Evolutionary conservation across 2,329 filamentous ascomycete genomes (phyloP).

Genomic region (Phialophora tarda): DNA sequence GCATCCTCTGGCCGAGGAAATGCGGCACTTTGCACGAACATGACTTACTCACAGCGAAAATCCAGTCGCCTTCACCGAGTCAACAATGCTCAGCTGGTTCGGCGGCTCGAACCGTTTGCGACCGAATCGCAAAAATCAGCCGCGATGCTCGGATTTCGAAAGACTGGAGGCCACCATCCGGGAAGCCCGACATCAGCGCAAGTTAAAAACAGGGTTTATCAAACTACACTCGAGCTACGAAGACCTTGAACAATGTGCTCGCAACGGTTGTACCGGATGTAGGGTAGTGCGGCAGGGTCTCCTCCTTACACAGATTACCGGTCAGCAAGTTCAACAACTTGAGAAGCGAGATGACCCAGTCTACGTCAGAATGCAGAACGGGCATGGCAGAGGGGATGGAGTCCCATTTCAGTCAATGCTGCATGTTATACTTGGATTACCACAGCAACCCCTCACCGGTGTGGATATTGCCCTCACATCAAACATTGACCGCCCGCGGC

Average conservation of each 20-base stretch:
- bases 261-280: conserved; percentile 3
- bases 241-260: conserved; percentile 13
- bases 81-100: conserved; percentile 8
- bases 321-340: neutral
- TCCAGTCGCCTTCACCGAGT: neutral
- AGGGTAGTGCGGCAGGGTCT: conserved; percentile 13
- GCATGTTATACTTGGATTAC: conserved; percentile 2
- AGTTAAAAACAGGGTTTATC: conserved; percentile 1
- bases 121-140: conserved; percentile 13
- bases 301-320: conserved; percentile 6
- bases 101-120: neutral
- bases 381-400: neutral
- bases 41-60: too few species aligned
- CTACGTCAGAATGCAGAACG: conserved; percentile 1
- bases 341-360: conserved; percentile 14
- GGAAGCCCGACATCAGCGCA: conserved; percentile 1
- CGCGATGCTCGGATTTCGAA: conserved; percentile 9
- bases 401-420: neutral
- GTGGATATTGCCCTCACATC: conserved; percentile 14
- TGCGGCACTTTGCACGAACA: too few species aligned
- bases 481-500: conserved; percentile 4
- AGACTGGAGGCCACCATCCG: conserved; percentile 4
- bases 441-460: neutral
- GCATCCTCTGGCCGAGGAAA: too few species aligned
- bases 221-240: conserved; percentile 13